These are phyloP conservation scores for Bolboschoenus planiculmis DNA, from an alignment of 176 grass and related monocot species.

Conservation along the genomic window DNA sequence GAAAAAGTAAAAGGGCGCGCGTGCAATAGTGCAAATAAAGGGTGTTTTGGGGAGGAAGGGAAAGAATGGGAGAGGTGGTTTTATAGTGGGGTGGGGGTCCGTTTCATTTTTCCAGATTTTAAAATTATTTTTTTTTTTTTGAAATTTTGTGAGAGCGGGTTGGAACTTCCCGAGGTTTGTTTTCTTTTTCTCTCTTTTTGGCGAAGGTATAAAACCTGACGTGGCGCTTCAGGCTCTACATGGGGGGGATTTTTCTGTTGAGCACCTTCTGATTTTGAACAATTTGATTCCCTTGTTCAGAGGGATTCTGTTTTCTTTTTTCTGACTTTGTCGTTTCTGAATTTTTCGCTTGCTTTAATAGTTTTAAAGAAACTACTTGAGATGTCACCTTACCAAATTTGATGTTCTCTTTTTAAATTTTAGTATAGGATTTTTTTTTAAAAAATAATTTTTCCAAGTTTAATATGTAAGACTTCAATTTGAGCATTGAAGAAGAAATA, in stretches of 20 bases:
- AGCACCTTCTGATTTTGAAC: background rate
- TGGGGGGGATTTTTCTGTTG: background rate
- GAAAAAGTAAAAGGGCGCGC: background rate
- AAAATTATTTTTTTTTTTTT: background rate
- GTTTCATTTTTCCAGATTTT: background rate
- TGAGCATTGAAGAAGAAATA: background rate
- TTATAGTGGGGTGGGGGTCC: conserved; percentile 22
- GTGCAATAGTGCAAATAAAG: background rate
- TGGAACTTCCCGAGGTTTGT: background rate
- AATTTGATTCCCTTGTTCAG: background rate
- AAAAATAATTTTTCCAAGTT: too few relatives aligned
- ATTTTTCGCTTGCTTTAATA: background rate
- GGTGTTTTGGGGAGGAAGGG: conserved; percentile 3
- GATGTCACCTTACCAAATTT: background rate
- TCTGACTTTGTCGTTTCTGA: background rate
- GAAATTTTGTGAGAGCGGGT: background rate
- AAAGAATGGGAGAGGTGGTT: conserved; percentile 18
- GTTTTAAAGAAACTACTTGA: too few relatives aligned
- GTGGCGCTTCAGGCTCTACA: background rate
- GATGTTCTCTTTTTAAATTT: background rate
- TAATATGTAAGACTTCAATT: background rate
- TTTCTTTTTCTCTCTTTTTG: background rate
- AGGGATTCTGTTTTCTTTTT: background rate
- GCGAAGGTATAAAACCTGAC: background rate
- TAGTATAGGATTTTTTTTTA: too few relatives aligned